phyloP scores from a whole-genome alignment of 768 basidiomycete species.

The Tylopilus sp. region DNA sequence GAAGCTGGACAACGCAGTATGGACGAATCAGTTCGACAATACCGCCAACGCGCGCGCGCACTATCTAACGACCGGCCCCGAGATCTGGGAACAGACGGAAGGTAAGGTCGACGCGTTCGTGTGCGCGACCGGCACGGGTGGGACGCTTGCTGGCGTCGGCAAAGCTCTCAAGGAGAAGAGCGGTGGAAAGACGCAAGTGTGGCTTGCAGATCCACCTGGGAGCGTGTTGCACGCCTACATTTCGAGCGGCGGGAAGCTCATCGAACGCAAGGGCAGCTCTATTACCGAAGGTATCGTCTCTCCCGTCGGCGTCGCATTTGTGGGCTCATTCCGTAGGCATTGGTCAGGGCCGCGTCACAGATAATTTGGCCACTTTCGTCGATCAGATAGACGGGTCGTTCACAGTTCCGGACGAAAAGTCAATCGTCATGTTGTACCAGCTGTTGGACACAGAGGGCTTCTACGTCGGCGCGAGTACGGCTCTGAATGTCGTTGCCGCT shows the following conservation, averaged over 20 bases:
- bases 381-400: constrained; percentile 78
- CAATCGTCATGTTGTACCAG: constrained; percentile 91
- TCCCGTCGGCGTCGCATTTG: neutral
- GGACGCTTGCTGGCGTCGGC: constrained; percentile 89
- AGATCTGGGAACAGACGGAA: constrained; percentile 89
- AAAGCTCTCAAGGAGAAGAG: constrained; percentile 82
- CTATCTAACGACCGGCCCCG: constrained; percentile 89
- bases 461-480: constrained; percentile 92
- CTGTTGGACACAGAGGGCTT: constrained; percentile 89
- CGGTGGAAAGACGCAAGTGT: constrained; percentile 74
- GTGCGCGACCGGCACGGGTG: constrained; percentile 94
- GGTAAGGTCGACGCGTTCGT: constrained; percentile 87
- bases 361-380: constrained; percentile 84
- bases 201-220: constrained; percentile 97
- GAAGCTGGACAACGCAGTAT: constrained; percentile 73
- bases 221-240: constrained; percentile 86
- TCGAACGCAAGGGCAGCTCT: constrained; percentile 78
- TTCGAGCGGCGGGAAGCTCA: constrained; percentile 70
- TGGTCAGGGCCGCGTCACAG: constrained; percentile 93
- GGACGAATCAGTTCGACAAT: constrained; percentile 99
- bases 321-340: constrained; percentile 56
- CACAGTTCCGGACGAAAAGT: constrained; percentile 82
- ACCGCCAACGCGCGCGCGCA: constrained; percentile 86
- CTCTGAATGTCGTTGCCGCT: constrained; percentile 93
- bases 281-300: constrained; percentile 79